Evolutionary conservation across 2,329 filamentous ascomycete species (phyloP).

Genomic region (Onygena corvina): DNA sequence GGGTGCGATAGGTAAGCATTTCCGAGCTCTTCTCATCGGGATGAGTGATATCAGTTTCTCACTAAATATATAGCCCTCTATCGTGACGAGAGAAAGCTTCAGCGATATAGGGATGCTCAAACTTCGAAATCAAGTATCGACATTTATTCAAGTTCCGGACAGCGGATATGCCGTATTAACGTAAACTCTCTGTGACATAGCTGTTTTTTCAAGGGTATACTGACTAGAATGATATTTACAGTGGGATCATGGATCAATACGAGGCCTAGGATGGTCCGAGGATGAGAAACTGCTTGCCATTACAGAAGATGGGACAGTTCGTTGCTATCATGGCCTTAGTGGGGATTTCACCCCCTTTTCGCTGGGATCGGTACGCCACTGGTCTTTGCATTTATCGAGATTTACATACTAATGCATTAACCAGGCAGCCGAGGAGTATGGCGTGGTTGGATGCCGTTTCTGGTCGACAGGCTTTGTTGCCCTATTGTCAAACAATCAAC

Average conservation of each 20-base stretch:
- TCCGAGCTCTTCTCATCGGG: not conserved
- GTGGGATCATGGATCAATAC: constrained; percentile 84
- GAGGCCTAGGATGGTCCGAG: constrained; percentile 88
- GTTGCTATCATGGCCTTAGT: constrained; percentile 83
- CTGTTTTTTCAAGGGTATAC: not conserved
- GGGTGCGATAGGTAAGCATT: constrained; percentile 69
- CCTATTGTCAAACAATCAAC: constrained; percentile 71
- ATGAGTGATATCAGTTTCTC: not conserved
- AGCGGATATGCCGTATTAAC: constrained; percentile 67
- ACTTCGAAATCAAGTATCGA: constrained; percentile 74
- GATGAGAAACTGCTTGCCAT: constrained; percentile 85
- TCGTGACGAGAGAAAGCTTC: constrained; percentile 75
- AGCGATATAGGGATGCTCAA: constrained; percentile 61
- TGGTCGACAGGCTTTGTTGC: constrained; percentile 89
- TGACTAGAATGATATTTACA: constrained; percentile 25
- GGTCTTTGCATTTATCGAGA: not conserved
- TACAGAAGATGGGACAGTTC: constrained; percentile 76
- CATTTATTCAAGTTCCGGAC: constrained; percentile 86
- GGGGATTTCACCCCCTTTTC: constrained; percentile 92
- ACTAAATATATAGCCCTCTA: constrained; percentile 53
- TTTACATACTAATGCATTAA: constrained; percentile 5
- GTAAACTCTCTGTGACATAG: constrained; percentile 26
- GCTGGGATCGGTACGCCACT: constrained; percentile 54
- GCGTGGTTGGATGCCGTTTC: constrained; percentile 81
- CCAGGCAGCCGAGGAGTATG: constrained; percentile 69